A percentile compares a stretch with the other conserved stretches of the same genome.
These are phyloP conservation scores for Fomes fomentarius DNA, from an alignment of 1,284 basidiomycete species.

Conservation along the genomic window DNA sequence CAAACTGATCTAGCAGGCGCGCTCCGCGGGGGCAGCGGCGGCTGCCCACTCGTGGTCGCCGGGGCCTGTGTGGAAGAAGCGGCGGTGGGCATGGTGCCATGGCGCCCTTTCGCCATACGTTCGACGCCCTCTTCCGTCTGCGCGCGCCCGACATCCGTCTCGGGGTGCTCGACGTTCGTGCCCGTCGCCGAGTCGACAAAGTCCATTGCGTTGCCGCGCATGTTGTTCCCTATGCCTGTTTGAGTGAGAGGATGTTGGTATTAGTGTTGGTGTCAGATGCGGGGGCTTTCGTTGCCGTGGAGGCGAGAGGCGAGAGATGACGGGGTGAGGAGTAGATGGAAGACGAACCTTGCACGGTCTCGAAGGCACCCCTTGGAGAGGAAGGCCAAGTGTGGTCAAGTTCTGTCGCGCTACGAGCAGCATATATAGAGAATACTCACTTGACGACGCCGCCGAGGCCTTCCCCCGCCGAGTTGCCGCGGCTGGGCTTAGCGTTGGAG, in stretches of 20 bases:
- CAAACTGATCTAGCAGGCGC: too few species aligned
- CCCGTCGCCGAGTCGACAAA: slow-evolving; percentile 34
- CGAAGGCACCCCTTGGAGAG: slow-evolving; percentile 24
- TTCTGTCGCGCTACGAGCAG: too few species aligned
- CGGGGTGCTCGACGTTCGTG: slow-evolving; percentile 24
- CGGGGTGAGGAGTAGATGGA: not conserved
- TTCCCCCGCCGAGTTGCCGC: slow-evolving; percentile 17
- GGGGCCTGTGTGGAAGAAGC: too few species aligned
- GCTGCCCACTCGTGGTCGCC: too few species aligned
- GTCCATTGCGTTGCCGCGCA: slow-evolving; percentile 34
- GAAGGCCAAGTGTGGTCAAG: not conserved
- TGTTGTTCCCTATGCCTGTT: slow-evolving; percentile 29
- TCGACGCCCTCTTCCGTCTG: slow-evolving; percentile 20
- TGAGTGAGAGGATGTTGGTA: slow-evolving; percentile 5
- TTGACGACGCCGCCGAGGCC: slow-evolving; percentile 25
- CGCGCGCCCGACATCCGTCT: slow-evolving; percentile 23
- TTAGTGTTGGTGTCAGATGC: not conserved
- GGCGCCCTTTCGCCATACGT: slow-evolving; percentile 10
- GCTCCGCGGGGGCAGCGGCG: too few species aligned
- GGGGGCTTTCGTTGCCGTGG: not conserved
- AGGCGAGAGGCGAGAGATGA: not conserved
- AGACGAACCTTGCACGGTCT: slow-evolving; percentile 23
- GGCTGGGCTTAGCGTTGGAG: slow-evolving; percentile 4
- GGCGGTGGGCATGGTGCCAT: too few species aligned
- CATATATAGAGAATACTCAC: slow-evolving; percentile 10